Conservation (phyloP, 768 basidiomycete genomes). For the Glaciozyma martinii region DNA sequence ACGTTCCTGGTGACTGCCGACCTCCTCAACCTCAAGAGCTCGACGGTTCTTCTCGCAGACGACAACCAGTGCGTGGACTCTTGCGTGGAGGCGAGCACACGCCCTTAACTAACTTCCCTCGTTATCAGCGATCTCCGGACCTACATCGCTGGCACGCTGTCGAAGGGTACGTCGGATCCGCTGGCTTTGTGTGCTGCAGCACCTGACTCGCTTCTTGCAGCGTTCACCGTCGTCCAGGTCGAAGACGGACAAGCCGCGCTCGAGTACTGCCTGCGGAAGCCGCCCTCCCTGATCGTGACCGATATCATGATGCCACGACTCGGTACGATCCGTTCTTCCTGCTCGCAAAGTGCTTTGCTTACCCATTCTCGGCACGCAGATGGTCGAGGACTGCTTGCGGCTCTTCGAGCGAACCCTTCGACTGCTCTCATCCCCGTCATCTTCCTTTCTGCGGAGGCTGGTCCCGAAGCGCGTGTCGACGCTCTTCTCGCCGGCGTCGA, state of each 20-base stretch:
- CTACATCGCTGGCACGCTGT: conserved; percentile 14
- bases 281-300: conserved; percentile 16
- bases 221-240: conserved; percentile 21
- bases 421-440: conserved; percentile 24
- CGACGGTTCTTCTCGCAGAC: conserved; percentile 21
- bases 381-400: conserved; percentile 18
- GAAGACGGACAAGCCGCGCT: conserved; percentile 17
- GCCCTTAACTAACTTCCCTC: neutral
- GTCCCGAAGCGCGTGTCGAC: conserved; percentile 25
- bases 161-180: neutral
- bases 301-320: conserved; percentile 13
- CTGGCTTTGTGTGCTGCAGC: too few relatives aligned
- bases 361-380: neutral
- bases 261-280: conserved; percentile 11
- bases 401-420: conserved; percentile 10
- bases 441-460: conserved; percentile 23
- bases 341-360: neutral
- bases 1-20: neutral
- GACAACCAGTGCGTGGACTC: conserved; percentile 17
- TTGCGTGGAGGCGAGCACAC: neutral
- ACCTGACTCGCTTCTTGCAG: neutral
- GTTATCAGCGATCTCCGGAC: conserved; percentile 3
- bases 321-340: neutral
- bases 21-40: conserved; percentile 21
- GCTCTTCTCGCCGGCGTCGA: conserved; percentile 24